Evolutionary conservation across 805 yeast genomes (phyloP).

Genomic region (Wickerhamomyces alni): DNA sequence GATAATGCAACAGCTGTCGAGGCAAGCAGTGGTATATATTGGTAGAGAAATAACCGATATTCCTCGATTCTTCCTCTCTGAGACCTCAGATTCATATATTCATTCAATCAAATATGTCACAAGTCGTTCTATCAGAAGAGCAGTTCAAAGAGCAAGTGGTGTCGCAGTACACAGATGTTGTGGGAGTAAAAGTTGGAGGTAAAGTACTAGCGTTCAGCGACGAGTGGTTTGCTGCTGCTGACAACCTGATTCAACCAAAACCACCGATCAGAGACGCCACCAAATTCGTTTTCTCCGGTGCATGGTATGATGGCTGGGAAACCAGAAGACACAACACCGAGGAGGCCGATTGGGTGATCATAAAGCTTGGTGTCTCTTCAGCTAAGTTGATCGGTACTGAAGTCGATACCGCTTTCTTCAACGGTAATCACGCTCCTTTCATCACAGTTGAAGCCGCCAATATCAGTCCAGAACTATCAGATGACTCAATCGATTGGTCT

Average conservation of each 20-base stretch:
- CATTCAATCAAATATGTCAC: background rate
- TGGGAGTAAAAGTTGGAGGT: conserved; percentile 83
- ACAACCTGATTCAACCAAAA: conserved; percentile 73
- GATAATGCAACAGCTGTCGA: too few species aligned
- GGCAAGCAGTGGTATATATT: background rate
- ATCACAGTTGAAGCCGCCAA: conserved; percentile 76
- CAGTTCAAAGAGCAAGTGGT: conserved; percentile 20
- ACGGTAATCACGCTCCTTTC: conserved; percentile 92
- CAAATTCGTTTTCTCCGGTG: conserved; percentile 76
- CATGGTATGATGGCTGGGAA: conserved; percentile 99
- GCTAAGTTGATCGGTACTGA: conserved; percentile 81
- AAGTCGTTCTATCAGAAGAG: conserved; percentile 5
- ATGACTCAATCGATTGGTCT: conserved; percentile 6
- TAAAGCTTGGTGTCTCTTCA: conserved; percentile 76
- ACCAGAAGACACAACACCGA: conserved; percentile 87
- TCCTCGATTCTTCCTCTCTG: background rate
- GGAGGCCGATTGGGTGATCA: conserved; percentile 82
- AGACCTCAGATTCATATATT: too few species aligned
- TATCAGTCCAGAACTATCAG: conserved; percentile 25
- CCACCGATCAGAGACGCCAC: conserved; percentile 80
- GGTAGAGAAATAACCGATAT: background rate
- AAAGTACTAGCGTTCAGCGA: conserved; percentile 64
- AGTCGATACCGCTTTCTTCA: conserved; percentile 89
- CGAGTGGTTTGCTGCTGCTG: conserved; percentile 95
- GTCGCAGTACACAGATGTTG: conserved; percentile 48